These are phyloP conservation scores for Mycena sp. DNA, from an alignment of 1,284 basidiomycete genomes.

Conservation along the genomic window DNA sequence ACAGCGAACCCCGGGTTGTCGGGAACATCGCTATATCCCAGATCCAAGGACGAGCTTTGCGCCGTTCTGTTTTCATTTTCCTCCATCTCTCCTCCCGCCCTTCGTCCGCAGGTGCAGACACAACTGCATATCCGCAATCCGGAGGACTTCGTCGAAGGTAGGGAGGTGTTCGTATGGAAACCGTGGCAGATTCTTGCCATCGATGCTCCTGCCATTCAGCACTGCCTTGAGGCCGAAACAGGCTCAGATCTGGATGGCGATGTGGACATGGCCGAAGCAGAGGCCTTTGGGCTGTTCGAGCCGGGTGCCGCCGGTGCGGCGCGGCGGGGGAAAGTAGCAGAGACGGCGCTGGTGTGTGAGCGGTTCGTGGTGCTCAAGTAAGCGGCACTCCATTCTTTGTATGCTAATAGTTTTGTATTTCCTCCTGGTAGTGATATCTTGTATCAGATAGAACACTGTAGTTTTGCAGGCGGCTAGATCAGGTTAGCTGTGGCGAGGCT, in stretches of 20 bases:
- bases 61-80: slow-evolving; percentile 38
- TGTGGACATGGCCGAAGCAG: not conserved
- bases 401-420: not conserved
- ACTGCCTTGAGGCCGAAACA: not conserved
- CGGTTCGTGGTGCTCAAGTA: slow-evolving; percentile 23
- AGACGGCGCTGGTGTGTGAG: slow-evolving; percentile 27
- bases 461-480: not conserved
- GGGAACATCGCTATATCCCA: not conserved
- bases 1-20: slow-evolving; percentile 11
- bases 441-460: slow-evolving; percentile 8
- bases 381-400: no score
- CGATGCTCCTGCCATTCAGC: slow-evolving; percentile 5
- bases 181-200: slow-evolving; percentile 35
- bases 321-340: slow-evolving; percentile 9
- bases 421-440: not conserved
- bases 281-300: slow-evolving; percentile 19
- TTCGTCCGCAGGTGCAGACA: slow-evolving; percentile 2
- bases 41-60: slow-evolving; percentile 28
- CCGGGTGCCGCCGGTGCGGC: slow-evolving; percentile 3
- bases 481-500: no score
- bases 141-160: slow-evolving; percentile 32
- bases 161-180: slow-evolving; percentile 37
- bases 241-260: not conserved
- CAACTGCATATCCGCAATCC: slow-evolving; percentile 22
- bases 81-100: slow-evolving; percentile 16